Conservation (phyloP, 306 rosid species). For the Boehmeria nivea region DNA sequence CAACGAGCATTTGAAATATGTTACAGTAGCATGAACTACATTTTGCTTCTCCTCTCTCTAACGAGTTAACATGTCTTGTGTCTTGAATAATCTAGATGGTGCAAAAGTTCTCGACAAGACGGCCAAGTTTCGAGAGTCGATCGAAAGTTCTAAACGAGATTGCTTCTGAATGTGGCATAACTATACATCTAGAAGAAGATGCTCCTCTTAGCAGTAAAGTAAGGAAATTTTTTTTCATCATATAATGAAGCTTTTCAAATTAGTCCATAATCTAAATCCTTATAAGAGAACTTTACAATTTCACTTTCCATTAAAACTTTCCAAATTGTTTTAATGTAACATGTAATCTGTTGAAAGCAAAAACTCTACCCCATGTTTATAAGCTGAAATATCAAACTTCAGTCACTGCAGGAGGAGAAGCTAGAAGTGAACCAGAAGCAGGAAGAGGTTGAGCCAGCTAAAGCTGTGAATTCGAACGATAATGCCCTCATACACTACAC, state of each 20-base stretch:
- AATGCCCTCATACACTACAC: conserved; percentile 10
- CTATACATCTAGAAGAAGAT: conserved; percentile 37
- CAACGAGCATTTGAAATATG: not conserved
- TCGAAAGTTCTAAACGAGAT: conserved; percentile 34
- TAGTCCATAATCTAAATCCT: too few relatives aligned
- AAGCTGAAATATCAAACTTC: not conserved
- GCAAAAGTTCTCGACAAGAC: conserved; percentile 40
- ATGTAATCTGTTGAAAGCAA: too few relatives aligned
- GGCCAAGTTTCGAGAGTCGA: conserved; percentile 31
- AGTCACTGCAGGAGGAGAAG: conserved; percentile 35
- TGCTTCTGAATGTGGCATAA: conserved; percentile 45
- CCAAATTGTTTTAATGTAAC: too few relatives aligned
- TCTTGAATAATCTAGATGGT: conserved; percentile 41
- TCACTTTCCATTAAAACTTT: not conserved
- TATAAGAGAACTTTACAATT: too few relatives aligned
- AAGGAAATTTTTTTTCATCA: too few relatives aligned
- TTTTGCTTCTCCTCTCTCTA: not conserved
- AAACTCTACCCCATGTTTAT: too few relatives aligned
- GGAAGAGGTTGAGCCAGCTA: conserved; percentile 14
- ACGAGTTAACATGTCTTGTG: too few relatives aligned
- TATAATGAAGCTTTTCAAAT: too few relatives aligned
- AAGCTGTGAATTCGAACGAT: conserved; percentile 11
- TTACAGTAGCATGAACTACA: not conserved
- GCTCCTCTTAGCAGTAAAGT: conserved; percentile 25
- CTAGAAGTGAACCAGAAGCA: conserved; percentile 21